Conservation (phyloP, 2,329 filamentous ascomycete genomes). For the Pestalotiopsis fici region DNA sequence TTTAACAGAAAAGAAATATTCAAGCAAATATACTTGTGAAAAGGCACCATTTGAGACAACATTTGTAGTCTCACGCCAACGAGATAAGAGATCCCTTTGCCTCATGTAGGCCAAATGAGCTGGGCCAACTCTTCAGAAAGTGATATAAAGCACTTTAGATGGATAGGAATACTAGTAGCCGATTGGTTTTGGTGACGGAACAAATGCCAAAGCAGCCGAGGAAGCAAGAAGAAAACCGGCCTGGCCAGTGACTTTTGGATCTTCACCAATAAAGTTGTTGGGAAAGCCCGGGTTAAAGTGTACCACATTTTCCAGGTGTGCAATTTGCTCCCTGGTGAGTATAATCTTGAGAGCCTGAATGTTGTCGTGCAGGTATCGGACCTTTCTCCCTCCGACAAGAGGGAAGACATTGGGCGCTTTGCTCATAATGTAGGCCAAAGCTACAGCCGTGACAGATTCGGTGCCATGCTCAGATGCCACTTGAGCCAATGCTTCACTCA, state of each 20-base stretch:
- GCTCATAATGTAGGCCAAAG: constrained; percentile 47
- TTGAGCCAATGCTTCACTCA: constrained; percentile 59
- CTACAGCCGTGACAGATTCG: constrained; percentile 56
- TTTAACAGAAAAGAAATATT: too few relatives aligned
- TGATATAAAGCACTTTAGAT: too few relatives aligned
- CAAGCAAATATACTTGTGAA: too few relatives aligned
- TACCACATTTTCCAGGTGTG: neutral
- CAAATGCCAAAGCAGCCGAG: neutral
- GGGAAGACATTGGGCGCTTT: constrained; percentile 52
- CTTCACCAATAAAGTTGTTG: neutral
- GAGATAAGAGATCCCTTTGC: too few relatives aligned
- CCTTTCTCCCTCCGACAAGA: constrained; percentile 50
- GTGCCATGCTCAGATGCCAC: constrained; percentile 55
- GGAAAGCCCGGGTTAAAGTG: neutral
- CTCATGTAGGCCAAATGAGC: too few relatives aligned
- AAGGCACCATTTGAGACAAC: too few relatives aligned
- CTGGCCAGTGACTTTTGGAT: neutral
- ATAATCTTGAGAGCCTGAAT: constrained; percentile 30
- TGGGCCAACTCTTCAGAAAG: too few relatives aligned
- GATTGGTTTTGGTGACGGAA: neutral
- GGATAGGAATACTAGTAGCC: too few relatives aligned
- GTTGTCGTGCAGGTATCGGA: constrained; percentile 52
- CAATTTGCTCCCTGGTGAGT: neutral
- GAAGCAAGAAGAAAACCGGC: neutral
- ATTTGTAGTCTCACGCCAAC: too few relatives aligned